Conservation (phyloP, 768 basidiomycete species). For the Lactifluus pinguis region DNA sequence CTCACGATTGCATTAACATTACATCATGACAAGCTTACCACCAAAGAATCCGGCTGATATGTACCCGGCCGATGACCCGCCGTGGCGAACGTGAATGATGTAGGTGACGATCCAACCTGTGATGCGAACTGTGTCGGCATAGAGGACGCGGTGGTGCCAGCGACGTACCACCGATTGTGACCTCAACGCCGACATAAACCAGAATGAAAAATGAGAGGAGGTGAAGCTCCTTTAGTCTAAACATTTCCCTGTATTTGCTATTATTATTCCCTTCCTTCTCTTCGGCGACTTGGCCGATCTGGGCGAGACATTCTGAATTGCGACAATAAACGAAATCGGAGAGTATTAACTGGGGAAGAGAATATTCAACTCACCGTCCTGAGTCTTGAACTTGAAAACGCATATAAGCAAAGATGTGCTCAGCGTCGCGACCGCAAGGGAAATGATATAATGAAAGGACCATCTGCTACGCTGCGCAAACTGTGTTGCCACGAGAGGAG, state of each 20-base stretch:
- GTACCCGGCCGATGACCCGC: constrained; percentile 41
- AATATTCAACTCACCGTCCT: constrained; percentile 44
- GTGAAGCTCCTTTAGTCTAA: constrained; percentile 32
- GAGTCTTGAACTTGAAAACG: constrained; percentile 61
- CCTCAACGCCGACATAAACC: constrained; percentile 36
- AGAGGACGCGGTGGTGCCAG: neutral
- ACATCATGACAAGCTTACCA: constrained; percentile 20
- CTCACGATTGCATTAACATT: neutral
- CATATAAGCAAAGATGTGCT: constrained; percentile 44
- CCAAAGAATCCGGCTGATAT: constrained; percentile 44
- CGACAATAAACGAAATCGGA: neutral
- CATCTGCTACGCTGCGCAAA: constrained; percentile 58
- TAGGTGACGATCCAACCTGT: constrained; percentile 50
- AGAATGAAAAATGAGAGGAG: constrained; percentile 35
- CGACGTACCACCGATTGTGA: constrained; percentile 30
- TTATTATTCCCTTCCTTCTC: constrained; percentile 32
- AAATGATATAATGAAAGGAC: constrained; percentile 72
- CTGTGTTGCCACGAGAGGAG: constrained; percentile 76
- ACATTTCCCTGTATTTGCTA: constrained; percentile 40
- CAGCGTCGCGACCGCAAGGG: constrained; percentile 52
- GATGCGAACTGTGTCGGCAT: neutral
- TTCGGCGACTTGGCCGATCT: constrained; percentile 41
- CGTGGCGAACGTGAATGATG: constrained; percentile 35
- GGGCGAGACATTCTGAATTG: constrained; percentile 40
- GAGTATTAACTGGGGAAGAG: neutral